A percentile compares a stretch with the other conserved stretches of the same genome.
Conservation (phyloP, 1,284 basidiomycete genomes). For the Cystobasidium sp. region DNA sequence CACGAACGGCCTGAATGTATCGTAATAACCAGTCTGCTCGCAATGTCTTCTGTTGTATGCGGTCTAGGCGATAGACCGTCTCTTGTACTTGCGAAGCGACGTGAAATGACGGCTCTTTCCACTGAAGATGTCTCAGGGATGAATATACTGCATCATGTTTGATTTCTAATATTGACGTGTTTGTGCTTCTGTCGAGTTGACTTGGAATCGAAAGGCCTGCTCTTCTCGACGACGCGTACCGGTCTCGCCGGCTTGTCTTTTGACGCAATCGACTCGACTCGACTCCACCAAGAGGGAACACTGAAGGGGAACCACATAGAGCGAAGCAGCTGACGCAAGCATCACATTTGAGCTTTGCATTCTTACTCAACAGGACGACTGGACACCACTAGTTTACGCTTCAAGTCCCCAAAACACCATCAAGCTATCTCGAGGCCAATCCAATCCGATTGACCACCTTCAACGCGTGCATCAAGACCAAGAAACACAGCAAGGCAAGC, state of each 20-base stretch:
- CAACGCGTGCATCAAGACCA: neutral
- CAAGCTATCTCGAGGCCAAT: neutral
- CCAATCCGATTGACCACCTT: neutral
- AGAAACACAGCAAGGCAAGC: neutral
- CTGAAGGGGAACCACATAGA: neutral
- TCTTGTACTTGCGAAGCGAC: too few relatives aligned
- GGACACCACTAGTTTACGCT: too few relatives aligned
- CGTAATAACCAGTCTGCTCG: too few relatives aligned
- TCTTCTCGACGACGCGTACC: neutral
- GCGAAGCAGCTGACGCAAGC: neutral
- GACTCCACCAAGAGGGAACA: too few relatives aligned
- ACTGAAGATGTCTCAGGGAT: too few relatives aligned
- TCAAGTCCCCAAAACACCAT: neutral
- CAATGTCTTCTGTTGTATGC: too few relatives aligned
- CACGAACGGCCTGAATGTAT: too few relatives aligned
- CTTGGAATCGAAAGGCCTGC: neutral
- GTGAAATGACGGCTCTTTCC: too few relatives aligned
- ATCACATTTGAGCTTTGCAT: neutral
- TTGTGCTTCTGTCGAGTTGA: neutral
- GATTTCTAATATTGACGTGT: neutral
- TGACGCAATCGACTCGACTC: constrained; percentile 5
- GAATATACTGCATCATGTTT: neutral
- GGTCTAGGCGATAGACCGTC: too few relatives aligned
- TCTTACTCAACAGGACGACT: too few relatives aligned
- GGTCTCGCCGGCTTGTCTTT: neutral